A percentile compares a stretch with the other conserved stretches of the same genome.
These are phyloP conservation scores for Stephanodiscus triporus DNA, from an alignment of 108 stramenopile genomes.

Conservation along the genomic window DNA sequence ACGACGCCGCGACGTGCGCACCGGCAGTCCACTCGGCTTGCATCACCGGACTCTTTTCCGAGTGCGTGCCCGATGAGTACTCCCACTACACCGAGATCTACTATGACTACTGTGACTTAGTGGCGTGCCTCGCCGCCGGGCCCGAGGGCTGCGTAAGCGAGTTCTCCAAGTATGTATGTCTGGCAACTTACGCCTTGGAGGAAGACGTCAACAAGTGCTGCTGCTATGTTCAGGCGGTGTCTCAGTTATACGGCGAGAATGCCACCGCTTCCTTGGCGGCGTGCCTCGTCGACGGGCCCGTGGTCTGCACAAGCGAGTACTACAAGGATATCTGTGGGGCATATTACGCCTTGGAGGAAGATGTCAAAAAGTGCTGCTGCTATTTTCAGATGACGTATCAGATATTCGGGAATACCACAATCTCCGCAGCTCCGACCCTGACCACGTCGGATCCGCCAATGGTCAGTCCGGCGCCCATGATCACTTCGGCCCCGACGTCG, in stretches of 20 bases:
- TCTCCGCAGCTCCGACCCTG: slow-evolving; percentile 17
- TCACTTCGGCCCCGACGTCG: neutral
- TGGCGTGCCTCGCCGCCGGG: slow-evolving; percentile 24
- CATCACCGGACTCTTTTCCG: slow-evolving; percentile 6
- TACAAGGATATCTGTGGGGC: no score
- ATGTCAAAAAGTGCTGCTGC: slow-evolving; percentile 29
- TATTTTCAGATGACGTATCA: no score
- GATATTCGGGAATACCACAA: no score
- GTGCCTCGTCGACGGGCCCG: slow-evolving; percentile 22
- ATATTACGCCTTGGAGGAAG: no score
- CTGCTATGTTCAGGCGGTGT: no score
- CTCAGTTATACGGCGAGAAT: no score
- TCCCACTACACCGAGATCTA: slow-evolving; percentile 36
- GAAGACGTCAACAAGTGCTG: slow-evolving; percentile 29
- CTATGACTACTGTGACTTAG: slow-evolving; percentile 41
- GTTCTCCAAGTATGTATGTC: no score
- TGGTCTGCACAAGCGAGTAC: slow-evolving; percentile 23
- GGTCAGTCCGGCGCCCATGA: no score
- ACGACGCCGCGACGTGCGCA: slow-evolving; percentile 18
- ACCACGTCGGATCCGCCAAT: no score
- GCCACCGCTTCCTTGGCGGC: no score
- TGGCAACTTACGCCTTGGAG: no score
- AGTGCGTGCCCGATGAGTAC: slow-evolving; percentile 24
- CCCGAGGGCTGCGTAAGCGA: slow-evolving; percentile 21
- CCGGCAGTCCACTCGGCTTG: slow-evolving; percentile 29